A percentile compares a stretch with the other conserved stretches of the same genome.
These are phyloP conservation scores for Escovopsis weberi DNA, from an alignment of 2,329 filamentous ascomycete genomes.

Conservation along the genomic window DNA sequence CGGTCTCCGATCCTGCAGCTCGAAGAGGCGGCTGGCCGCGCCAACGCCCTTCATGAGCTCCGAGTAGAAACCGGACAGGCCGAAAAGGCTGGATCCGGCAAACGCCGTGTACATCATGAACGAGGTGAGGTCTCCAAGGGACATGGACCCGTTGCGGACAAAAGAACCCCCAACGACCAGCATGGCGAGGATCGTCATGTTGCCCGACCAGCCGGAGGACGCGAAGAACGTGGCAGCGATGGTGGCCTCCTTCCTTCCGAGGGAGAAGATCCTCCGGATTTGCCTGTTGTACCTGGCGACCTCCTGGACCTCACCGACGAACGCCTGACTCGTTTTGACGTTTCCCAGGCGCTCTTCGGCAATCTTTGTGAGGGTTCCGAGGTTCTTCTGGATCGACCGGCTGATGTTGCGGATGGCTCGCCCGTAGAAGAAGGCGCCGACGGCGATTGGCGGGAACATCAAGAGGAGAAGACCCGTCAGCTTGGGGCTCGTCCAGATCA, in stretches of 20 bases:
- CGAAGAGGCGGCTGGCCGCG: slow-evolving; percentile 89
- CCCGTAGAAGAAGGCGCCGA: slow-evolving; percentile 86
- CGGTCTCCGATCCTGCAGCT: slow-evolving; percentile 80
- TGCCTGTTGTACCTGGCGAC: slow-evolving; percentile 83
- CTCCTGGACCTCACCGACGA: slow-evolving; percentile 85
- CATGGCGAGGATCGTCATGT: slow-evolving; percentile 87
- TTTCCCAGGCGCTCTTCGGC: slow-evolving; percentile 96
- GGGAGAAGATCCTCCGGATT: slow-evolving; percentile 77
- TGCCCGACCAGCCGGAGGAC: slow-evolving; percentile 79
- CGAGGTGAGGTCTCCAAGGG: slow-evolving; percentile 80
- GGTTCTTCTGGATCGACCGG: slow-evolving; percentile 82
- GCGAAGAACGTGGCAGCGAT: slow-evolving; percentile 84
- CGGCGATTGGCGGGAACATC: slow-evolving; percentile 80
- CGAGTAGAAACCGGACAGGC: slow-evolving; percentile 89
- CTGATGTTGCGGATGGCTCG: slow-evolving; percentile 78
- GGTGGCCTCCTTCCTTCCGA: slow-evolving; percentile 76
- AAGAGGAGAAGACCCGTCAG: slow-evolving; percentile 75
- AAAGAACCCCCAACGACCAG: slow-evolving; percentile 83
- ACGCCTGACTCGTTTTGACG: slow-evolving; percentile 91
- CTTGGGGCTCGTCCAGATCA: slow-evolving; percentile 91
- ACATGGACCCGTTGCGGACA: slow-evolving; percentile 75
- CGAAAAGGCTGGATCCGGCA: slow-evolving; percentile 74
- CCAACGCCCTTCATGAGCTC: slow-evolving; percentile 99
- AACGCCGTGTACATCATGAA: slow-evolving; percentile 98
- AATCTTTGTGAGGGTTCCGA: slow-evolving; percentile 89